Base-by-base conservation (phyloP, 306 rosid species). In the Vigna hirtella region DNA sequence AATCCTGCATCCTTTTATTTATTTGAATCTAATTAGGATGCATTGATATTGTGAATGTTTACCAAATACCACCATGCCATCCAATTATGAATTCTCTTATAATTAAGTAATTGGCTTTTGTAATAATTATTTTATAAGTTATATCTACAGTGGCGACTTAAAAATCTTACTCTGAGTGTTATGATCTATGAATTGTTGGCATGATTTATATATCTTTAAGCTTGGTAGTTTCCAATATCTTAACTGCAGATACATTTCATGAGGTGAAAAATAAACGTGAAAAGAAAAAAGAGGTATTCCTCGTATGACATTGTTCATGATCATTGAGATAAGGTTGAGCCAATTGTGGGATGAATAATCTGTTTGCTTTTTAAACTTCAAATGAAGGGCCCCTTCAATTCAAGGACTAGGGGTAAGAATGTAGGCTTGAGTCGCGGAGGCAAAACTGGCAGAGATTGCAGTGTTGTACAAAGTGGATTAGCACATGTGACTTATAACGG, bases 201-300 rank as follows among this genome's bases (percentile, higher is more conserved):
- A 42, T 70, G 69, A 49, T 75, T 49, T 70, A 28, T 42, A 22
- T 12, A 20, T 45, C n/a, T n/a, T 20, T 45, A 13, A 20, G 6
- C 24, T 66, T 64, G 74, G 75, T 62, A 81, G 64, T 66, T 51
- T 64, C 28, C 56, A 18, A 63, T 26, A 45, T 83, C 76, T 45
- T 48, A 66, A 70, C 82, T 85, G 89, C 79, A 91, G 97, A 89
- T 84, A 86, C 90, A 5, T 91, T 91, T 82, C 94, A 78, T 6
- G 91, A 88, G 83, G 97, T 91, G 79, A 89, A 86, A 88, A 88
- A 94, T 88, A 91, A 89, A 82, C 97, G 94, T 74, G 93, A 88
- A 73, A 91, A 91, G 87, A 85, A 89, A 72, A 91, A 89, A 88
- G 94, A 91, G 97, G 97, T 91, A 86, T 76, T 22, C 40, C 66